Base-by-base conservation (phyloP, 140 eudicot species). In the Flaveria floridana region DNA sequence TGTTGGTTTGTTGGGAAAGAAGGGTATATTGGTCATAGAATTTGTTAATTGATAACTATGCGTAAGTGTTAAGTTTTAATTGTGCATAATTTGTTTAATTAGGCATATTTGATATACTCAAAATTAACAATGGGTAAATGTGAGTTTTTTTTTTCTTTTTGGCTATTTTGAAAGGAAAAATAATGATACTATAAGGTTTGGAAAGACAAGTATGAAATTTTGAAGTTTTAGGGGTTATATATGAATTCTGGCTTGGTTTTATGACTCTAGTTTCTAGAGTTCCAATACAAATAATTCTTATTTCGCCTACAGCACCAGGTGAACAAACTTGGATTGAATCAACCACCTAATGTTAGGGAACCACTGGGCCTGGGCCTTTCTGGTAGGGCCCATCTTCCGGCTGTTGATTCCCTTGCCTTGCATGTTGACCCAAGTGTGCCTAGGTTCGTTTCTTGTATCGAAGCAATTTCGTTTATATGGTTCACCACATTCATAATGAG, bases 271-370 rank as follows among this genome's bases (percentile, higher is more conserved):
- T 46, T 26, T 65, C 55, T 15, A 16, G 30, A 26, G 56, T 44
- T 30, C 71, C 71, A 65, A 65, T 44, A n/a, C 71, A 41, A 41
- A 41, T 37, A 44, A 34, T 53, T 48, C 21, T 50, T 25, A 65
- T 77, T 55, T 71, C 71, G 58, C 44, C 11, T 50, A 77, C 78
- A 88, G 96, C 72, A 88, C 71, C 92, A 79, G 75, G 90, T 81
- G 83, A 80, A 85, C 41, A 86, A 86, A 78, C 42, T 65, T 44
- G 79, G 91, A 70, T 37, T 34, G 19, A 55, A 64, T 76, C 82
- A 80, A 59, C 65, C 55, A 53, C 82, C 87, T 44, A 68, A 68
- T 30, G 50, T 72, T 15, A 81, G 78, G 72, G 89, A 85, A 53
- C 64, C 85, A 37, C 80, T 71, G 47, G 82, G 85, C 85, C 73